Evolutionary conservation across 2,329 filamentous ascomycete species (phyloP).

Genomic region (Chrysoporthe cubensis): DNA sequence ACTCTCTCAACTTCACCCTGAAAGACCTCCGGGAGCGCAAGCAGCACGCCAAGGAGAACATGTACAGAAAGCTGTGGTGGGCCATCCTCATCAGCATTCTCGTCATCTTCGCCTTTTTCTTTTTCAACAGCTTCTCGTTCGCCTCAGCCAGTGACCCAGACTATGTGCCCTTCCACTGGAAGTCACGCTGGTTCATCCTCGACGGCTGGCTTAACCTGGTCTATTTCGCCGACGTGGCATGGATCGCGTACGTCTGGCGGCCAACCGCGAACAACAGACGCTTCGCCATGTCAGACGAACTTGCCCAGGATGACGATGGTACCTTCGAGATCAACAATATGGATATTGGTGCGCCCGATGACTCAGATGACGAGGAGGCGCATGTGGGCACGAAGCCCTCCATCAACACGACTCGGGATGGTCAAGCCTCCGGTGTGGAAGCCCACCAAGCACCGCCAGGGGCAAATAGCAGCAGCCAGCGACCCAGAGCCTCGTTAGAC

Average conservation of each 20-base stretch:
- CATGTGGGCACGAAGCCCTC: conserved; percentile 46
- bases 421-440: conserved; percentile 27
- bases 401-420: conserved; percentile 28
- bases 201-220: conserved; percentile 98
- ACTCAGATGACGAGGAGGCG: conserved; percentile 63
- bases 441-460: conserved; percentile 22
- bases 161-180: conserved; percentile 96
- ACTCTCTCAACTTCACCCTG: conserved; percentile 91
- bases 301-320: conserved; percentile 90
- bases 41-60: conserved; percentile 87
- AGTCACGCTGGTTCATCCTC: conserved; percentile 94
- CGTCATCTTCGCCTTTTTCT: conserved; percentile 98
- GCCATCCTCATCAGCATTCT: conserved; percentile 90
- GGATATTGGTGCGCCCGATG: conserved; percentile 78
- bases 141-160: conserved; percentile 82
- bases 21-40: conserved; percentile 95
- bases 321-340: conserved; percentile 93
- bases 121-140: conserved; percentile 96
- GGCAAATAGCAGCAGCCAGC: conserved; percentile 30
- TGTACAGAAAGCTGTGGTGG: conserved; percentile 99
- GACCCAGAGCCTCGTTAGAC: conserved; percentile 63
- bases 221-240: conserved; percentile 90
- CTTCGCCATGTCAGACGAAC: conserved; percentile 98
- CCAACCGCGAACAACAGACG: conserved; percentile 95
- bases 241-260: conserved; percentile 94